Base-by-base conservation (phyloP, 2,329 filamentous ascomycete species). In the Aspergillus sp. region DNA sequence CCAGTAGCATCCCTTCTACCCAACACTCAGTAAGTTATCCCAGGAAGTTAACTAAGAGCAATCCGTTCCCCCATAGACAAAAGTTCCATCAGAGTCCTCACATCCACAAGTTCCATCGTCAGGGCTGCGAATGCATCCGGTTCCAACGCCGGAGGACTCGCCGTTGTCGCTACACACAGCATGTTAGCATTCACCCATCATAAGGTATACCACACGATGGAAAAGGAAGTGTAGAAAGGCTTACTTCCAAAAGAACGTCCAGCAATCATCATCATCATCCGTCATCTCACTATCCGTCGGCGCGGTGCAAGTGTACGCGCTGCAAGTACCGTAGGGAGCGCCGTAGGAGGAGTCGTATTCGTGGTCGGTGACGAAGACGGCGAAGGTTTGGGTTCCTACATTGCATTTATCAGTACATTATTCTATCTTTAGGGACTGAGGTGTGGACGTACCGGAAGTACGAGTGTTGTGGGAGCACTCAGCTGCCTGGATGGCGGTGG, bases 291-390 rank as follows among this genome's bases (percentile, higher is more conserved):
- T 62, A 8, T 58, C 66, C 0, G 70, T 71, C 0, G 78, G 76
- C 5, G 73, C 64, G 8, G 70, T 64, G 65, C 77, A 80, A 1
- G 75, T 79, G 64, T 80, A 81, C 1, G 77, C 77, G 25, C 62
- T 69, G 68, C 78, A 83, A 4, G 79, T 82, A 1, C 80, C 81
- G 65, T 83, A 83, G 2, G 80, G 80, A 2, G 74, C 76, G 23
- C 81, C 81, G 60, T 81, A 57, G 61, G 66, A 66, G 21, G 60
- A 63, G 63, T 82, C 78, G 66, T 81, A 81, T 58, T 80, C 67
- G 68, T 81, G 80, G 68, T 83, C 78, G 6, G 73, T 76, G 21
- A 64, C 63, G 65, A 77, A 77, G 57, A 77, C 71, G 19, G 75
- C 75, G 55, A 76, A 77, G 39, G 75, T 77, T 62, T 77, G 73